Percentiles rank a stretch among this genome's conserved stretches.
Conservation (phyloP, 495 filamentous ascomycete species). For the Tuber melanosporum region DNA sequence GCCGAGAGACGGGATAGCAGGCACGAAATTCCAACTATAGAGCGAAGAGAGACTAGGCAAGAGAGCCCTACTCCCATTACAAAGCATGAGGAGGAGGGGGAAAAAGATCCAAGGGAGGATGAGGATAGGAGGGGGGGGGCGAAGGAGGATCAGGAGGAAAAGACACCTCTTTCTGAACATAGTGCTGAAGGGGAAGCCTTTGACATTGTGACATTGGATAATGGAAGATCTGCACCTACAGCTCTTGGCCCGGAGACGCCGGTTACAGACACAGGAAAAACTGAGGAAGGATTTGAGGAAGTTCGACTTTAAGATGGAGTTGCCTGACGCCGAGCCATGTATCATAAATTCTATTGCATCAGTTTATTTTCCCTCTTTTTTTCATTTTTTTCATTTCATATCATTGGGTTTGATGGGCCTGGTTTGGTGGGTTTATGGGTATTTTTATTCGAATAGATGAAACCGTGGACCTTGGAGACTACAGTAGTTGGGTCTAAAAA, state of each 20-base stretch:
- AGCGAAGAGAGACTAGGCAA: slow-evolving; percentile 55
- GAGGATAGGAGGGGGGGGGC: slow-evolving; percentile 41
- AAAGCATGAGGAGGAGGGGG: slow-evolving; percentile 40
- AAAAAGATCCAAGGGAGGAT: slow-evolving; percentile 40
- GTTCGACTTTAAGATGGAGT: slow-evolving; percentile 46
- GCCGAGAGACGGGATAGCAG: slow-evolving; percentile 43
- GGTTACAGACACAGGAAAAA: slow-evolving; percentile 41
- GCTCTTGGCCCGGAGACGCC: slow-evolving; percentile 30
- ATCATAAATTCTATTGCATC: slow-evolving; percentile 11
- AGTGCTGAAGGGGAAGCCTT: neutral
- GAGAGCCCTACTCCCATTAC: slow-evolving; percentile 44
- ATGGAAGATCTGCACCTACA: slow-evolving; percentile 5
- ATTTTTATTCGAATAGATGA: neutral
- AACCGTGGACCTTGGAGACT: neutral
- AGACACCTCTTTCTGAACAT: slow-evolving; percentile 11
- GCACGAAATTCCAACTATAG: slow-evolving; percentile 45
- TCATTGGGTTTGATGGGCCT: neutral
- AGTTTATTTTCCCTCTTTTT: slow-evolving; percentile 4
- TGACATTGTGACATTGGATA: slow-evolving; percentile 8
- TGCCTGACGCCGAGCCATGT: slow-evolving; percentile 5
- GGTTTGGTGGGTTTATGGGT: neutral
- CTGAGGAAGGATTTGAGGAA: slow-evolving; percentile 51
- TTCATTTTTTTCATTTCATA: slow-evolving; percentile 2
- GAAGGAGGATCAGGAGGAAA: slow-evolving; percentile 20
- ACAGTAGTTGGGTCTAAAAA: neutral